Conservation (phyloP, 2,329 filamentous ascomycete species). For the Aschersonia sp. region DNA sequence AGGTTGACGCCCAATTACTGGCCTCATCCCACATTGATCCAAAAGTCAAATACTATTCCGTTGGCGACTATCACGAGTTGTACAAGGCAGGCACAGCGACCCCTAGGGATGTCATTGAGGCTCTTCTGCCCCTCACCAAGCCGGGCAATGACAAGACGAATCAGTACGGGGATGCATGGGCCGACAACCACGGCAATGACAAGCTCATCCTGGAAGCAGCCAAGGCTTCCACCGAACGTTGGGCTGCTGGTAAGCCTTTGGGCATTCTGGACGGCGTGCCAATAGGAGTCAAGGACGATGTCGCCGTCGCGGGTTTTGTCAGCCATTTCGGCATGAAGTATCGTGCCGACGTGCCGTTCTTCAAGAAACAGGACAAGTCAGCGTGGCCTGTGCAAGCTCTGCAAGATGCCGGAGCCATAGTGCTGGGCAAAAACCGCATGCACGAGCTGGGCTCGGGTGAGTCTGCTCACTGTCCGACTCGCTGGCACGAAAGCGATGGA, state of each 20-base stretch:
- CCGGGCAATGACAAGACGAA: constrained; percentile 37
- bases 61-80: constrained; percentile 62
- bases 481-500: not conserved
- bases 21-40: constrained; percentile 24
- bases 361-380: constrained; percentile 38
- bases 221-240: constrained; percentile 58
- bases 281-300: constrained; percentile 72
- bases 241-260: constrained; percentile 48
- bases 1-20: constrained; percentile 26
- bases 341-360: constrained; percentile 35
- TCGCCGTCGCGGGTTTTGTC: constrained; percentile 55
- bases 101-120: constrained; percentile 56
- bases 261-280: constrained; percentile 70
- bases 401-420: constrained; percentile 59
- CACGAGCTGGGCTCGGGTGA: constrained; percentile 58
- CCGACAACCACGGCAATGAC: constrained; percentile 42
- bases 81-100: constrained; percentile 59
- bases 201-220: constrained; percentile 54
- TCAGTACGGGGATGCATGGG: constrained; percentile 58
- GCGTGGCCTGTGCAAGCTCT: constrained; percentile 59
- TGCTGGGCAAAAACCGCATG: constrained; percentile 67
- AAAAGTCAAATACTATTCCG: constrained; percentile 47
- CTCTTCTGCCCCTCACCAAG: constrained; percentile 56
- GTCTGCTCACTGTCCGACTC: constrained; percentile 18
- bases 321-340: constrained; percentile 50